Conservation (phyloP, 1,284 basidiomycete genomes). For the Anthracocystis panici-leucophaei region DNA sequence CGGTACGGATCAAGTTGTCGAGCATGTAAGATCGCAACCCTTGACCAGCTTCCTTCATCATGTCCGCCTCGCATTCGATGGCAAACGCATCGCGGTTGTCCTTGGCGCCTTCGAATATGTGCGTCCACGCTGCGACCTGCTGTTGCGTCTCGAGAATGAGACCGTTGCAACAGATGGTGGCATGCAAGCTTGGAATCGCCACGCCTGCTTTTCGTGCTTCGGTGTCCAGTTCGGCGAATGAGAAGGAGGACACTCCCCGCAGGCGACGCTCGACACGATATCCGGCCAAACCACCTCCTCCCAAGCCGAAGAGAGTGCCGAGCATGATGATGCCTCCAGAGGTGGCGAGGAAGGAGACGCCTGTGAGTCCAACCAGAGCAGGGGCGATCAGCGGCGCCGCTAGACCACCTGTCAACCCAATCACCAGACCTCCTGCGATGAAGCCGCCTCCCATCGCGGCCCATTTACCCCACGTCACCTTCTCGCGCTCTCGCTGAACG, state of each 20-base stretch:
- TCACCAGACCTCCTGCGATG: slow-evolving; percentile 56
- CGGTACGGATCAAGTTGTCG: slow-evolving; percentile 48
- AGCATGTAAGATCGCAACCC: slow-evolving; percentile 56
- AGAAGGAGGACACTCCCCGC: slow-evolving; percentile 51
- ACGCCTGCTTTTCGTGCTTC: slow-evolving; percentile 51
- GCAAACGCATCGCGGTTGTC: slow-evolving; percentile 61
- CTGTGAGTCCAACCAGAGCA: slow-evolving; percentile 60
- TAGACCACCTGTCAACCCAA: slow-evolving; percentile 62
- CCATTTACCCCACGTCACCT: slow-evolving; percentile 59
- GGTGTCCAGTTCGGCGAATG: slow-evolving; percentile 51
- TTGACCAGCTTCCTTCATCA: slow-evolving; percentile 57
- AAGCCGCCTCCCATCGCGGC: slow-evolving; percentile 60
- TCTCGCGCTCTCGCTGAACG: slow-evolving; percentile 54
- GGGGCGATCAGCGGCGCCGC: slow-evolving; percentile 63
- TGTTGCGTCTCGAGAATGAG: slow-evolving; percentile 54
- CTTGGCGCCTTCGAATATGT: slow-evolving; percentile 36
- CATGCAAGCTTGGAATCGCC: slow-evolving; percentile 60
- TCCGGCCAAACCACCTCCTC: slow-evolving; percentile 63
- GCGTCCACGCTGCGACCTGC: slow-evolving; percentile 49
- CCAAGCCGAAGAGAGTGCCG: slow-evolving; percentile 62
- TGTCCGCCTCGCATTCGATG: slow-evolving; percentile 54
- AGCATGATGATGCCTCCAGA: slow-evolving; percentile 63
- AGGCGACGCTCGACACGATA: slow-evolving; percentile 60
- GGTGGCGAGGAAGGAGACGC: slow-evolving; percentile 59
- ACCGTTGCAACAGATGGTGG: slow-evolving; percentile 61